These are phyloP conservation scores for Typha latifolia DNA, from an alignment of 176 grass and related monocot genomes.

Conservation along the genomic window DNA sequence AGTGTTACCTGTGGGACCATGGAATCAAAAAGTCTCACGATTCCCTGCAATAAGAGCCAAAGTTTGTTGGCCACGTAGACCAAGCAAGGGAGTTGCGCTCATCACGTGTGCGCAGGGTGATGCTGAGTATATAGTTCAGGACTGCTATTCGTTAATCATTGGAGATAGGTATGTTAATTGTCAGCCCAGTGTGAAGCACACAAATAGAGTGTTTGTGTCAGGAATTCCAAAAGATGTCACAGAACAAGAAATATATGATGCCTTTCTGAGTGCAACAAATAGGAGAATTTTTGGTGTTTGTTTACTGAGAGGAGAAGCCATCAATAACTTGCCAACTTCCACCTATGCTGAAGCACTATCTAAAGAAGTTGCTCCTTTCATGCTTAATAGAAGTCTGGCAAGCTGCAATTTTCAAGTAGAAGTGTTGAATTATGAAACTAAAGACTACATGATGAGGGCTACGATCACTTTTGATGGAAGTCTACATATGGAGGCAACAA, in stretches of 20 bases:
- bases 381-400: conserved; percentile 6
- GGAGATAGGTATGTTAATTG: conserved; percentile 15
- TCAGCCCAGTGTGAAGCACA: conserved; percentile 12
- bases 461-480: conserved; percentile 24
- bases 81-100: conserved; percentile 13
- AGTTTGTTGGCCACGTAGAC: conserved; percentile 21
- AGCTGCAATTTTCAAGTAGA: conserved; percentile 12
- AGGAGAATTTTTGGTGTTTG: conserved; percentile 18
- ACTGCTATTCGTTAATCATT: conserved; percentile 20
- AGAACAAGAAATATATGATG: conserved; percentile 14
- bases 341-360: conserved; percentile 11
- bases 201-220: conserved; percentile 11
- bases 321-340: background rate
- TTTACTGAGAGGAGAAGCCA: conserved; percentile 8
- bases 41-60: conserved; percentile 21
- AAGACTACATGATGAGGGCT: conserved; percentile 12
- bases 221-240: conserved; percentile 17
- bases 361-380: conserved; percentile 21
- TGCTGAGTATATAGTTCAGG: conserved; percentile 11
- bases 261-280: conserved; percentile 13
- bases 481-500: conserved; percentile 17
- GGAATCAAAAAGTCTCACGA: conserved; percentile 7
- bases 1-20: conserved; percentile 1
- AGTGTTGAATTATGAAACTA: conserved; percentile 8
- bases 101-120: conserved; percentile 5